Base-by-base conservation (phyloP, 2,329 filamentous ascomycete species). In the Parastagonospora avenae region DNA sequence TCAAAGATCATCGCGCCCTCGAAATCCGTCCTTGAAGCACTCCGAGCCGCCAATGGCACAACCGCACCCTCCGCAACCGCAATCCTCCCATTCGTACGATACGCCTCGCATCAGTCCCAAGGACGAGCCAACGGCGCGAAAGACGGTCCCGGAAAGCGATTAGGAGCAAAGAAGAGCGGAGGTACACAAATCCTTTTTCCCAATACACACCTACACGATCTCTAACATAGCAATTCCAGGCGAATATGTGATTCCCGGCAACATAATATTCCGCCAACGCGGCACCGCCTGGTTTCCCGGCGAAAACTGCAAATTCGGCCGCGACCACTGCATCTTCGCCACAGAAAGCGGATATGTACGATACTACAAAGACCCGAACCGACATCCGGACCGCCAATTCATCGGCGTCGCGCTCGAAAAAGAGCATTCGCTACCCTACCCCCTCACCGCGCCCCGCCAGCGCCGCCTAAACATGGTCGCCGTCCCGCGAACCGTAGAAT, bases 251-350 rank as follows among this genome's bases (percentile, higher is more conserved):
- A 89, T 96, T 51, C 89, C 92, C 4, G 94, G 94, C 47, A 97
- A 96, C 80, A 99, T 99, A 76, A 90, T 99, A 77, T 99, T 94
- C 84, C 92, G 91, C 73, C 94, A 99, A 77, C 88, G 93, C 67
- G 94, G 94, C 65, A 95, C 94, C 4, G 85, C 87, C 67, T 99
- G 94, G 94, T 93, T 88, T 74, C 89, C 94, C 1, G 94, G 94
- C 67, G 94, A 97, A 74, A 97, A 99, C 77, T 91, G 90, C 75
- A 90, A 87, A 66, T 93, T 97, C 81, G 94, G 94, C 43, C 89
- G 94, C 54, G 92, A 99, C 75, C 94, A 97, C 80, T 97, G 93
- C 43, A 95, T 99, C 72, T 96, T 90, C 76, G 87, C 94, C 46
- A 87, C 86, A 52, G 85, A 89, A 48, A 82, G 88, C 3, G 94